These are phyloP conservation scores for Globisporangium spiculum DNA, from an alignment of 352 stramenopile genomes.

Conservation along the genomic window DNA sequence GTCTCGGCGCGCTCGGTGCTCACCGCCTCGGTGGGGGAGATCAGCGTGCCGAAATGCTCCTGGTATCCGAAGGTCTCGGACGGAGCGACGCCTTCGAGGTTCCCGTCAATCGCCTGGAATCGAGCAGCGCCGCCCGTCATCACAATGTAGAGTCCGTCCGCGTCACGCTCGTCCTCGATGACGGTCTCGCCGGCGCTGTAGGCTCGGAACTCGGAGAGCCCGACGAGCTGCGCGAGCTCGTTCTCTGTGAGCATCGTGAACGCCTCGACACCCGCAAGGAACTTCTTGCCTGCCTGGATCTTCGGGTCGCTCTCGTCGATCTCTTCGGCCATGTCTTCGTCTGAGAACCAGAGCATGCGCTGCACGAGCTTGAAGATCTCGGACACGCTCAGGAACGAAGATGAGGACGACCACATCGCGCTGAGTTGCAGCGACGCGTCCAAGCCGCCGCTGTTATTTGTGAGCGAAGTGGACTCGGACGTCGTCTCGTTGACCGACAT, in stretches of 20 bases:
- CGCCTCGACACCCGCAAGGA: slow-evolving; percentile 48
- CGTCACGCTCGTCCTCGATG: slow-evolving; percentile 38
- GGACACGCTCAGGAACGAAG: slow-evolving; percentile 19
- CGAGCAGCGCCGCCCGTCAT: slow-evolving; percentile 35
- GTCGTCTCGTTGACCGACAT: slow-evolving; percentile 7
- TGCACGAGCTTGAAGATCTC: slow-evolving; percentile 35
- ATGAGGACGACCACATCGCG: slow-evolving; percentile 25
- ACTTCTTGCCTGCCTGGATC: slow-evolving; percentile 50
- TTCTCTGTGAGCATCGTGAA: slow-evolving; percentile 57
- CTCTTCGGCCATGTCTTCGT: slow-evolving; percentile 51
- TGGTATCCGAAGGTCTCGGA: slow-evolving; percentile 46
- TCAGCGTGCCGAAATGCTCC: slow-evolving; percentile 49
- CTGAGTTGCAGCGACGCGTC: slow-evolving; percentile 15
- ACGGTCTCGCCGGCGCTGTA: slow-evolving; percentile 41
- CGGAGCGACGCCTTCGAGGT: slow-evolving; percentile 21
- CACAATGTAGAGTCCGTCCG: slow-evolving; percentile 59
- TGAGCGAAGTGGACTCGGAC: slow-evolving; percentile 21
- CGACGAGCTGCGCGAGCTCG: slow-evolving; percentile 50
- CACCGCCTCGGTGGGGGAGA: slow-evolving; percentile 34
- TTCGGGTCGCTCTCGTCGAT: slow-evolving; percentile 52
- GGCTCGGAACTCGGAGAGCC: slow-evolving; percentile 37
- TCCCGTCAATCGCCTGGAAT: slow-evolving; percentile 20
- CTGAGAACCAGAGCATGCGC: slow-evolving; percentile 40
- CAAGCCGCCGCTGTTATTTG: background rate
- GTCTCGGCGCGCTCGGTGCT: slow-evolving; percentile 30